phyloP scores from a whole-genome alignment of 2,329 filamentous ascomycete species.

The Ascochyta clinopodiicola region DNA sequence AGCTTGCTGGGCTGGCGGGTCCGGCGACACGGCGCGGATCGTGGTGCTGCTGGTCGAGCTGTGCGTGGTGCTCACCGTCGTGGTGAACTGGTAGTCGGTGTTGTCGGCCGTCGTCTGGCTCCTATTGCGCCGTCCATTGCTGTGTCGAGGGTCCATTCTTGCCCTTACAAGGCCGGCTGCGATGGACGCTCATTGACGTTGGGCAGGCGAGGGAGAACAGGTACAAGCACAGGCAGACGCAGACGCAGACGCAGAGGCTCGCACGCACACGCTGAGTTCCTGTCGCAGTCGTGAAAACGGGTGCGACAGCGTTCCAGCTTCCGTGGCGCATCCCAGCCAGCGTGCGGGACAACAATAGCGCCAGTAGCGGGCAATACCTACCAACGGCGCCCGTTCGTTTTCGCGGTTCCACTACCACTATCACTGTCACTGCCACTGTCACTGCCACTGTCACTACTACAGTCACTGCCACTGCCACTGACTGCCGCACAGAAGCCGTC shows the following conservation, averaged over 20 bases:
- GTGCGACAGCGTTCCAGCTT: background rate
- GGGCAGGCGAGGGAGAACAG: background rate
- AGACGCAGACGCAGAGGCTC: background rate
- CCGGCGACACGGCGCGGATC: constrained; percentile 72
- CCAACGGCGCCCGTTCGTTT: no score
- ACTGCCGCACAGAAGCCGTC: no score
- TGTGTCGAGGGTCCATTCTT: background rate
- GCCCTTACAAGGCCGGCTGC: constrained; percentile 6
- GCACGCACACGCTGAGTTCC: no score
- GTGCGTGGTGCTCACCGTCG: constrained; percentile 2
- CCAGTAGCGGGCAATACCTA: no score
- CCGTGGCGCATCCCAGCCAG: background rate
- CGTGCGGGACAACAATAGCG: background rate
- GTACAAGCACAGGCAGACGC: background rate
- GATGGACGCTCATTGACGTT: constrained; percentile 7
- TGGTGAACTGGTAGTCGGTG: constrained; percentile 10
- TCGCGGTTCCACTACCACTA: no score
- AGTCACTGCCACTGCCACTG: no score
- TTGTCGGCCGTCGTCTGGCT: constrained; percentile 13
- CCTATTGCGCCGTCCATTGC: constrained; percentile 3
- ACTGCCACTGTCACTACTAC: no score
- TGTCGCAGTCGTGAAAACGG: no score
- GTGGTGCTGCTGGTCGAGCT: constrained; percentile 30
- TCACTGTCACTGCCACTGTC: no score
- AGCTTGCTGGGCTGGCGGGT: constrained; percentile 48